A percentile compares a stretch with the other conserved stretches of the same genome.
Conservation (phyloP, 148 eudicot species). For the Chenopodium album region DNA sequence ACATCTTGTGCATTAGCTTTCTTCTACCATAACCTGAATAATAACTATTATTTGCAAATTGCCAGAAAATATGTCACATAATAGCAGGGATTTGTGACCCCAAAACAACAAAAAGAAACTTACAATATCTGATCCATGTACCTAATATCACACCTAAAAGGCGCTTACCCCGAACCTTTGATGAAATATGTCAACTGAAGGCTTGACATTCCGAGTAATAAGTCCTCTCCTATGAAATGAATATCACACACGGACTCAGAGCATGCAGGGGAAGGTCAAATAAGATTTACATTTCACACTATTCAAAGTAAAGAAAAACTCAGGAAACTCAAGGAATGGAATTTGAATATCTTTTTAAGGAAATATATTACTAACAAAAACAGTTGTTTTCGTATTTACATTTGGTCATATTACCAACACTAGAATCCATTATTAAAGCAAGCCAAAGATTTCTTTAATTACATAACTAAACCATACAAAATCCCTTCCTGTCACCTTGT, state of each 20-base stretch:
- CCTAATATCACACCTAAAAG: slow-evolving; percentile 7
- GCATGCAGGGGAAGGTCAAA: neutral
- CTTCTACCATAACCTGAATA: neutral
- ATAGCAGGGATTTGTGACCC: neutral
- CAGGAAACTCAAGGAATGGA: neutral
- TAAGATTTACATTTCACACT: neutral
- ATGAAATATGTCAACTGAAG: slow-evolving; percentile 86
- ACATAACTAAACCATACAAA: too few relatives aligned
- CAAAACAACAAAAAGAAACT: neutral
- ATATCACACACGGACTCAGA: slow-evolving; percentile 8
- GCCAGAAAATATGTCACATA: neutral
- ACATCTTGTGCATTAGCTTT: neutral
- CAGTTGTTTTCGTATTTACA: neutral
- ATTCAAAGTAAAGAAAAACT: neutral
- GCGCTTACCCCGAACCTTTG: slow-evolving; percentile 71
- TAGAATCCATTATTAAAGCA: too few relatives aligned
- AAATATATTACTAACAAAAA: too few relatives aligned
- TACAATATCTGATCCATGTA: slow-evolving; percentile 1
- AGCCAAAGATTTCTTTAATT: too few relatives aligned
- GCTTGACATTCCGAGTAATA: slow-evolving; percentile 92
- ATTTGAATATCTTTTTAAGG: too few relatives aligned
- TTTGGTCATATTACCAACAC: too few relatives aligned
- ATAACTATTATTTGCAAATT: neutral
- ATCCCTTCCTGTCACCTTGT: too few relatives aligned
- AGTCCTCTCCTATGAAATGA: slow-evolving; percentile 72